Evolutionary conservation across 768 basidiomycete species (phyloP).

Genomic region (Strobilomyces echinocephalus): DNA sequence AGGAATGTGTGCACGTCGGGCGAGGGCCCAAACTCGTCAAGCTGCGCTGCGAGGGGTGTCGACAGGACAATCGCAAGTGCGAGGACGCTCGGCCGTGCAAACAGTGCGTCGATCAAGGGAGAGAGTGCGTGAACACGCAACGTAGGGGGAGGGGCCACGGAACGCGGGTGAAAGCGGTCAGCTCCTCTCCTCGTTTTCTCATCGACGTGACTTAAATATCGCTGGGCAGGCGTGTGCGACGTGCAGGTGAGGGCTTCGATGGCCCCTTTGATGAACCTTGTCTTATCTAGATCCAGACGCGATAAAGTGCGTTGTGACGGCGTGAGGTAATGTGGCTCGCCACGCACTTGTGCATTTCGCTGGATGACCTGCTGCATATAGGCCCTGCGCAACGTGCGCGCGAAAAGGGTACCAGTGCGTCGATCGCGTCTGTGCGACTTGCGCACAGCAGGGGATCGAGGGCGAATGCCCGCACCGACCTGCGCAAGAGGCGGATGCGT

Average conservation of each 20-base stretch:
- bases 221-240: conserved; percentile 49
- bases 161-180: conserved; percentile 56
- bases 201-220: conserved; percentile 8
- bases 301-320: conserved; percentile 64
- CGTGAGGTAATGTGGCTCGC: conserved; percentile 36
- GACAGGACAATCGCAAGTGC: conserved; percentile 52
- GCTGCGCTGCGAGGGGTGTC: conserved; percentile 55
- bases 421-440: conserved; percentile 44
- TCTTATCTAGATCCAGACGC: conserved; percentile 37
- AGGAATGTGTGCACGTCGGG: conserved; percentile 54
- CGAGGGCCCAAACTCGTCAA: conserved; percentile 55
- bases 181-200: conserved; percentile 17
- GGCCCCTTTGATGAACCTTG: conserved; percentile 1
- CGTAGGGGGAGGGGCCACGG: conserved; percentile 55
- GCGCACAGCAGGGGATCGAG: conserved; percentile 40
- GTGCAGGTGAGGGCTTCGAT: conserved; percentile 45
- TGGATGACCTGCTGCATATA: conserved; percentile 19
- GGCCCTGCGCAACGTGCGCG: conserved; percentile 48
- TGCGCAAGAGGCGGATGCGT: conserved; percentile 19
- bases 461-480: conserved; percentile 43
- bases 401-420: conserved; percentile 51
- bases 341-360: background rate
- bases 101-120: conserved; percentile 44
- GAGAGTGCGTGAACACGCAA: conserved; percentile 45
- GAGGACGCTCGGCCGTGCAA: conserved; percentile 56